A percentile compares a stretch with the other conserved stretches of the same genome.
Evolutionary conservation across 139 green algal species (phyloP).

Genomic region (Haematococcus lacustris): DNA sequence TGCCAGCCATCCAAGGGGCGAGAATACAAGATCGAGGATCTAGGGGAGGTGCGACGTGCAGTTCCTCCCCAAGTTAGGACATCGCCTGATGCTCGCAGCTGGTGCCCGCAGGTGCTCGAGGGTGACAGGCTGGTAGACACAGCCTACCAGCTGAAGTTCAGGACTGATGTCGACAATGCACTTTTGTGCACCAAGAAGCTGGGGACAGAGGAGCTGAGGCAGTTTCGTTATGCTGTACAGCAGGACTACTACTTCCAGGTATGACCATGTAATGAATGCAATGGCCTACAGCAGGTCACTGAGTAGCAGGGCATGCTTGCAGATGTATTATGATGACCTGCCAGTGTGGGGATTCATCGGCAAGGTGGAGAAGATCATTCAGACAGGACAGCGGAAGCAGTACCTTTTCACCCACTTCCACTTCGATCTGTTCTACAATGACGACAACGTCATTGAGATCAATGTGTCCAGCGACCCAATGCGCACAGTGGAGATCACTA

Average conservation of each 20-base stretch:
- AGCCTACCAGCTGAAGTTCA: constrained; percentile 83
- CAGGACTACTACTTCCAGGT: constrained; percentile 98
- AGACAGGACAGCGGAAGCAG: constrained; percentile 23
- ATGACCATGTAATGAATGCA: not conserved
- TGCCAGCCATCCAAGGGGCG: constrained; percentile 71
- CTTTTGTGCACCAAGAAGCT: constrained; percentile 79
- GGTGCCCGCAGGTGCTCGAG: constrained; percentile 45
- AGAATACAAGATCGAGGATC: constrained; percentile 74
- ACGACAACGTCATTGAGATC: constrained; percentile 82
- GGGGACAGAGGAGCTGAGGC: constrained; percentile 64
- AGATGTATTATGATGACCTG: constrained; percentile 91
- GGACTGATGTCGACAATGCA: constrained; percentile 67
- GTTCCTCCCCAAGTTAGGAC: too few species aligned
- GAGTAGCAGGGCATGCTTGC: constrained; percentile 14
- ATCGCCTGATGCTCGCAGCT: too few species aligned
- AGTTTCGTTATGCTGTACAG: constrained; percentile 70
- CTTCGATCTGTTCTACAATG: constrained; percentile 88
- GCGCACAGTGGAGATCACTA: constrained; percentile 72
- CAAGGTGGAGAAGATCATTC: constrained; percentile 65
- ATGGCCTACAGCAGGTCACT: too few species aligned
- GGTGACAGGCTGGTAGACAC: constrained; percentile 77
- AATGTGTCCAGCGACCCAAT: constrained; percentile 74
- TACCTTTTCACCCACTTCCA: constrained; percentile 93
- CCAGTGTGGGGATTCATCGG: constrained; percentile 96
- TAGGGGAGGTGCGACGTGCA: constrained; percentile 68